Evolutionary conservation across 2,329 filamentous ascomycete species (phyloP).

Genomic region (Colletotrichum eremochloae): DNA sequence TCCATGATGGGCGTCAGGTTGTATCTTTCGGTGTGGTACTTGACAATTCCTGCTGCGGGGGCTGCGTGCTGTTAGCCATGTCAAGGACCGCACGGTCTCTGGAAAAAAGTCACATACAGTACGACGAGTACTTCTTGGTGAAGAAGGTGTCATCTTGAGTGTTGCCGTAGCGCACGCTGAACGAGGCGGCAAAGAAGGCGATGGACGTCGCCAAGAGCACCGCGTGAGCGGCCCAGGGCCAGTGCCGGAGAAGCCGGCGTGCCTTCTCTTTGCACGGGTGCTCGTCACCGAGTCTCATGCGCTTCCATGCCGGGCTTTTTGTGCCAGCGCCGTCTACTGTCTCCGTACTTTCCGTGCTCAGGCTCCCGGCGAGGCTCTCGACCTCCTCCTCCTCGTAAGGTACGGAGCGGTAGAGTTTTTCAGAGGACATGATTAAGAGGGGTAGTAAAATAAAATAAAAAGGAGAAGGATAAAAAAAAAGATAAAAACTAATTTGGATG

Average conservation of each 20-base stretch:
- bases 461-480: no score
- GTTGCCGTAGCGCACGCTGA: constrained; percentile 54
- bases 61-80: constrained; percentile 50
- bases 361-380: constrained; percentile 40
- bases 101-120: constrained; percentile 53
- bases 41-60: constrained; percentile 60
- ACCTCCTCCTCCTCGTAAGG: constrained; percentile 44
- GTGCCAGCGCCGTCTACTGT: constrained; percentile 2
- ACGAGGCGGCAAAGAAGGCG: constrained; percentile 56
- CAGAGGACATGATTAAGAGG: constrained; percentile 38
- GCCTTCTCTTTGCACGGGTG: constrained; percentile 44
- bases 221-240: constrained; percentile 57
- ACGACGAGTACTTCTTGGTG: constrained; percentile 58
- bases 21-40: constrained; percentile 64
- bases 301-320: constrained; percentile 33
- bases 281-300: constrained; percentile 45
- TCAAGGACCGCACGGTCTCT: not conserved
- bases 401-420: constrained; percentile 38
- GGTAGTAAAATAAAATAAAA: not conserved
- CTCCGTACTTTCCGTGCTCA: constrained; percentile 36
- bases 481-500: not conserved
- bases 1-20: constrained; percentile 62
- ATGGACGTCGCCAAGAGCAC: constrained; percentile 56
- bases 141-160: constrained; percentile 50
- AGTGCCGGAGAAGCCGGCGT: constrained; percentile 48